Evolutionary conservation across 345 rosid genomes (phyloP), one percentile per base, ranked within the genome.

Genomic region (Eucalyptus marginata): DNA sequence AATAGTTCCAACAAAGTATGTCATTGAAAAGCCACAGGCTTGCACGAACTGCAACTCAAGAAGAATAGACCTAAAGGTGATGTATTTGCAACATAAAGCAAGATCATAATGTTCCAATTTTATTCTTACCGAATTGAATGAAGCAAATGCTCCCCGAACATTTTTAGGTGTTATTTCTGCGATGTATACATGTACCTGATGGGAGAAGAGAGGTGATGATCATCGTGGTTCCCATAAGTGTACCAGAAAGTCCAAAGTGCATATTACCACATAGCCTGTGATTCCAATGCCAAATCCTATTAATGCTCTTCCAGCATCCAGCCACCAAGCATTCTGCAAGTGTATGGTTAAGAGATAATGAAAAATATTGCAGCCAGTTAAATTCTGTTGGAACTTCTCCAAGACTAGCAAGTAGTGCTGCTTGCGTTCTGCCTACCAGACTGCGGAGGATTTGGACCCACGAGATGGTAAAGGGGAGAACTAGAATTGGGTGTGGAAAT

Each of bases 81-180:
- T 50, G 27, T 15, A 86, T 50, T 13, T 36, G 87, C 66, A 49
- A 51, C 47, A 20, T 52, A 25, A 86, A 50, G 40, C n/a, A 29
- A 49, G 49, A 13, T 43, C 27, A 54, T 33, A 40, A 52, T 33
- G 44, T 86, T 51, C 43, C 47, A 58, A 86, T 31, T 43, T 58
- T n/a, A 86, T 10, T 51, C 49, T 79, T 86, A 89, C 92, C 90
- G 71, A 88, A 86, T 86, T 89, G 81, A 90, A 44, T 36, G 87
- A 62, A 52, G 87, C 15, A 88, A 92, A 88, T 87, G 87, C 58
- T 80, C 93, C 92, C 86, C 92, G 76, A 22, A 87, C 12, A 47
- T 90, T 87, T 80, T 89, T 92, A 24, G 93, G 93, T 25, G 92
- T 56, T 90, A 92, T 86, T 86, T 86, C 87, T 86, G 87, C 87